phyloP scores from a whole-genome alignment of 768 basidiomycete species.

The Lactifluus rugatus region DNA sequence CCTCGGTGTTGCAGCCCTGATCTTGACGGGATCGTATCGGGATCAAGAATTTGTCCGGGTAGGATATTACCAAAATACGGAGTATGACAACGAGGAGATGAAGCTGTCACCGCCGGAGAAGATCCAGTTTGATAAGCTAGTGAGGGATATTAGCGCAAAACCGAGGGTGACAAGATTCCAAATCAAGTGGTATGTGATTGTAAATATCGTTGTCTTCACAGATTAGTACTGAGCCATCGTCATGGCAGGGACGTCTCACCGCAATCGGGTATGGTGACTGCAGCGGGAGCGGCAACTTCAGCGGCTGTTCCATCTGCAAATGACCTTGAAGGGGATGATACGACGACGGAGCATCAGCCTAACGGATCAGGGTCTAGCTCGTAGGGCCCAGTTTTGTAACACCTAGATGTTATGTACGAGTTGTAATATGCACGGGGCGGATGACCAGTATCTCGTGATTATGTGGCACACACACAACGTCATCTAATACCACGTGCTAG shows the following conservation, averaged over 20 bases:
- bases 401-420: too few species aligned
- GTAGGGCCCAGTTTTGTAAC: not conserved
- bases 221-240: not conserved
- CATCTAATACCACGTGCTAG: not conserved
- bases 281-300: slow-evolving; percentile 57
- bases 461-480: not conserved
- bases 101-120: slow-evolving; percentile 57
- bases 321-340: slow-evolving; percentile 38
- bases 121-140: slow-evolving; percentile 69
- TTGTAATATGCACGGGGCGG: too few species aligned
- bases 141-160: slow-evolving; percentile 83
- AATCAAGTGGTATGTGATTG: slow-evolving; percentile 61
- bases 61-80: slow-evolving; percentile 98
- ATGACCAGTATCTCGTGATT: too few species aligned
- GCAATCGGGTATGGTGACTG: slow-evolving; percentile 30
- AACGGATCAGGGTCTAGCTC: slow-evolving; percentile 9
- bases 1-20: slow-evolving; percentile 92
- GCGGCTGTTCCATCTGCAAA: slow-evolving; percentile 69
- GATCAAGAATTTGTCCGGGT: slow-evolving; percentile 99
- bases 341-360: slow-evolving; percentile 1
- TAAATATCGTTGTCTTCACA: not conserved
- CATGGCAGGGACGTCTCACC: slow-evolving; percentile 29
- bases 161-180: slow-evolving; percentile 91
- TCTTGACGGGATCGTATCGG: slow-evolving; percentile 90
- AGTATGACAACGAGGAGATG: slow-evolving; percentile 94